Evolutionary conservation across 768 basidiomycete species (phyloP).

Genomic region (Cystobasidium ongulense): DNA sequence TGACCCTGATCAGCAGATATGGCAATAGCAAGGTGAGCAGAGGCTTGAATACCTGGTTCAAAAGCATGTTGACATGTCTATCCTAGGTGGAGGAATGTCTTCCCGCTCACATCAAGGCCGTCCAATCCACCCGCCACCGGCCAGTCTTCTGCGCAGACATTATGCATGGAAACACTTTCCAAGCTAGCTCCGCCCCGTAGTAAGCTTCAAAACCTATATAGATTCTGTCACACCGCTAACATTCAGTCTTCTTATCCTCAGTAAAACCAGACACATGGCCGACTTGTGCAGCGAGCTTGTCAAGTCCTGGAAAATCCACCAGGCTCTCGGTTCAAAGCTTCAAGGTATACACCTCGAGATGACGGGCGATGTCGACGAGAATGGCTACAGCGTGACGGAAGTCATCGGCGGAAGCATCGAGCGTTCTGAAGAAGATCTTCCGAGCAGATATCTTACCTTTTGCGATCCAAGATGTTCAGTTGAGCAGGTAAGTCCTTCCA

Average conservation of each 20-base stretch:
- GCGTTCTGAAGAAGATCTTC: conserved; percentile 75
- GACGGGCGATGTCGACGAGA: conserved; percentile 79
- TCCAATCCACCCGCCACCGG: conserved; percentile 66
- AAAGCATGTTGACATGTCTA: not conserved
- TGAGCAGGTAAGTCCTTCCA: conserved; percentile 37
- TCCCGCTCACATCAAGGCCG: conserved; percentile 69
- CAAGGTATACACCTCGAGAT: conserved; percentile 80
- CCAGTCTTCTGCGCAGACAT: conserved; percentile 94
- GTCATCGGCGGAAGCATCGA: conserved; percentile 96
- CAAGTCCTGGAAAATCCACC: conserved; percentile 70
- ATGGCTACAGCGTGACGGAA: conserved; percentile 88
- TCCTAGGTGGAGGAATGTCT: conserved; percentile 66
- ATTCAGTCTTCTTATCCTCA: not conserved
- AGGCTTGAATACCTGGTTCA: not conserved
- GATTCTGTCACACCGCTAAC: no score
- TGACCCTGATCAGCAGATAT: conserved; percentile 88
- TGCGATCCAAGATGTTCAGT: conserved; percentile 92
- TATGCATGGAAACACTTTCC: conserved; percentile 94
- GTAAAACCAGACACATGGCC: conserved; percentile 30
- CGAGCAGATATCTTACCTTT: conserved; percentile 87
- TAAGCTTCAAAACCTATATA: not conserved
- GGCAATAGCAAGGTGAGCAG: conserved; percentile 67
- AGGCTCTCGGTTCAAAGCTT: conserved; percentile 61
- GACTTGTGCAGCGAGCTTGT: conserved; percentile 78
- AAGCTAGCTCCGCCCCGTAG: conserved; percentile 86